Base-by-base conservation (phyloP, 2,329 filamentous ascomycete genomes). In the Diaporthe citrichinensis region DNA sequence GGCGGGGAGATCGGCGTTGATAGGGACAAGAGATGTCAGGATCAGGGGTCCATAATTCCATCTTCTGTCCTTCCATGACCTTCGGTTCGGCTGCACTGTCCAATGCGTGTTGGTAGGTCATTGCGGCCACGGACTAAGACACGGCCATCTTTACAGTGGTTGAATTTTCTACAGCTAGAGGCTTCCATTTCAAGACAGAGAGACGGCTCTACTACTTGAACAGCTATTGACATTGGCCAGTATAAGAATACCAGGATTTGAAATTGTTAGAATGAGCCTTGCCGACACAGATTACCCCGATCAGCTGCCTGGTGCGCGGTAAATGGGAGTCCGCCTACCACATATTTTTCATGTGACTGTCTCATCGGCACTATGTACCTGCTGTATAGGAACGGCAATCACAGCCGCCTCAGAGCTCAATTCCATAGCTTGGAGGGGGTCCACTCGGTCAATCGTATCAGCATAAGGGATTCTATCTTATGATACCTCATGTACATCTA, bases 1-100 rank as follows among this genome's bases (percentile, higher is more conserved):
- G 46, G 71, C 71, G 71, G 57, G 71, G 58, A 55, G 58, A 73
- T 73, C 71, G 71, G 71, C 71, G 49, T 10, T 62, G 51, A 71
- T 71, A 46, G 67, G 36, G 41, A 41, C 34, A 44, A 41, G 61
- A 31, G 15, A 14, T 57, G 39, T 41, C 36, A 14, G 46, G 39
- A 57, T 71, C 68, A 71, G 68, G 71, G 59, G 71, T 57, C 49
- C 23, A 65, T 12, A 51, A 51, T 39, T 72, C 36, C 41, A 61
- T 17, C 4, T 65, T 49, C 61, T 8, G 14, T 65, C 15, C n/a
- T 65, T 31, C 39, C 39, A 31, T 65, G 25, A 65, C 59, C 7
- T 65, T 65, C 39, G 59, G 59, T 41, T 65, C 9, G 34, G 57
- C 57, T 39, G 20, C 20, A 14, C 15, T 53, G n/a, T 25, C 34